phyloP scores from a whole-genome alignment of 257 asterid species.

The Solanum pimpinellifolium region DNA sequence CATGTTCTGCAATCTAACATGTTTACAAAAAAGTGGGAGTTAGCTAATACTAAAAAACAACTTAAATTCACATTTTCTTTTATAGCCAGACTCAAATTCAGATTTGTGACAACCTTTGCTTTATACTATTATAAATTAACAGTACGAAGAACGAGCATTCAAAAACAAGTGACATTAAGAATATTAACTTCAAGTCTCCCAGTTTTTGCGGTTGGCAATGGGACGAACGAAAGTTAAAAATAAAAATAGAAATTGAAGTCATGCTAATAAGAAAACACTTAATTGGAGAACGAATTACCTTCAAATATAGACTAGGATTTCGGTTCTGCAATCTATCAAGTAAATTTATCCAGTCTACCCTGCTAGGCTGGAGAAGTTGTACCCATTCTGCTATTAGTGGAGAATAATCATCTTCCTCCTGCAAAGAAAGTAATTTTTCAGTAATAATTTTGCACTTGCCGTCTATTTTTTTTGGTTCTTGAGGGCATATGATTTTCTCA shows the following conservation, averaged over 20 bases:
- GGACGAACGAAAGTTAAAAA: neutral
- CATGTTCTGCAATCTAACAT: neutral
- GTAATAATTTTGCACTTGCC: no score
- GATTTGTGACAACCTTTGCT: neutral
- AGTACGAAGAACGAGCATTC: neutral
- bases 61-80: neutral
- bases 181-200: neutral
- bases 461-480: no score
- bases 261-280: neutral
- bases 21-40: neutral
- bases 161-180: neutral
- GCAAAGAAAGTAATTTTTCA: no score
- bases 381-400: no score
- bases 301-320: no score
- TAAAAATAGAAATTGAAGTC: neutral
- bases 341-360: no score
- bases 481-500: no score
- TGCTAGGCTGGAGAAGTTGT: no score
- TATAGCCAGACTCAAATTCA: neutral
- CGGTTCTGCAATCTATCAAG: no score
- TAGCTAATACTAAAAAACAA: neutral
- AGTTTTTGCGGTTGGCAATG: neutral
- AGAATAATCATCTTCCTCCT: no score
- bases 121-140: neutral
- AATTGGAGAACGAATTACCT: no score